These are phyloP conservation scores for Colletotrichum orchidophilum DNA, from an alignment of 2,329 filamentous ascomycete genomes.

Conservation along the genomic window DNA sequence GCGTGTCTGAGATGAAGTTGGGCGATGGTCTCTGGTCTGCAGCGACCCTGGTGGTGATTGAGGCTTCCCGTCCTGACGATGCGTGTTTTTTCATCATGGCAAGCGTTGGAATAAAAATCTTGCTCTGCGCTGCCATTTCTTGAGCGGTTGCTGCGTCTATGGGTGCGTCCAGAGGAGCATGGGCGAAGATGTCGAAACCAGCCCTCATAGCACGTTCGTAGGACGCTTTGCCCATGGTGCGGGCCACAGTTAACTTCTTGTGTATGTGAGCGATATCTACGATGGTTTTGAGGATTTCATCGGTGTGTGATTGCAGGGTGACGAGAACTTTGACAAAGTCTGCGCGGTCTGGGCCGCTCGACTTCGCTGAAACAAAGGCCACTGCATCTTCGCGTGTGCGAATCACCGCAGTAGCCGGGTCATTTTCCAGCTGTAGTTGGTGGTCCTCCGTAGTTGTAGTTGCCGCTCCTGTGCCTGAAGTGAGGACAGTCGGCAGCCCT, in stretches of 20 bases:
- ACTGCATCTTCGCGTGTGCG: constrained; percentile 1
- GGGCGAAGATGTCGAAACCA: constrained; percentile 42
- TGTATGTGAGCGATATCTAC: constrained; percentile 37
- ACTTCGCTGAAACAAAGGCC: not conserved
- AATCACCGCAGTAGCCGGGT: not conserved
- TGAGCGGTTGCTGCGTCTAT: constrained; percentile 36
- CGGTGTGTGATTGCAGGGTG: constrained; percentile 36
- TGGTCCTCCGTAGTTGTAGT: not conserved
- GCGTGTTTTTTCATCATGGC: constrained; percentile 31
- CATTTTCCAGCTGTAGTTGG: not conserved
- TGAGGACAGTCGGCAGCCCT: constrained; percentile 5
- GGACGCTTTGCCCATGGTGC: constrained; percentile 38
- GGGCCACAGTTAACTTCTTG: constrained; percentile 39
- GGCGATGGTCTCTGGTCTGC: not conserved
- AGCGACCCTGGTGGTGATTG: no score
- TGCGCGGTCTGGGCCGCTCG: constrained; percentile 26
- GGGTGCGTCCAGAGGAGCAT: constrained; percentile 40
- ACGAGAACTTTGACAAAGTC: constrained; percentile 42
- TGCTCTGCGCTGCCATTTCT: constrained; percentile 34
- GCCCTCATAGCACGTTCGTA: constrained; percentile 39
- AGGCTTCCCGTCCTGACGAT: not conserved
- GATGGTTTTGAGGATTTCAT: constrained; percentile 37
- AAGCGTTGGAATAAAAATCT: constrained; percentile 42
- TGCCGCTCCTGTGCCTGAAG: not conserved
- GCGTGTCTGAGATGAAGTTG: not conserved